phyloP scores from a whole-genome alignment of 768 basidiomycete species.

The Mycena chlorophos region DNA sequence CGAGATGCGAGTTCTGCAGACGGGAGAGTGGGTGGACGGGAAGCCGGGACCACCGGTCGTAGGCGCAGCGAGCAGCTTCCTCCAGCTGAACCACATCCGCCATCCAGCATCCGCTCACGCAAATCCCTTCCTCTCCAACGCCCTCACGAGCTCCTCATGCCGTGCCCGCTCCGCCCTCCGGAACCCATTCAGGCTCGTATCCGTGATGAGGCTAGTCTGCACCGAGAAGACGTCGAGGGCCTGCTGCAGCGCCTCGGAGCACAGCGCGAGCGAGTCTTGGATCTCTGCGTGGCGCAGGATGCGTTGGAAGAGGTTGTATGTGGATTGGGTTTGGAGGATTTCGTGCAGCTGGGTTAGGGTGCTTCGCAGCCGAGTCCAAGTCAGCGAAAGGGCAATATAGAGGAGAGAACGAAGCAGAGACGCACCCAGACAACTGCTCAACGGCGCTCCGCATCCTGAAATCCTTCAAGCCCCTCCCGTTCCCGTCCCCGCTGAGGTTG shows the following conservation, averaged over 20 bases:
- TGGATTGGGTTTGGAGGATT: neutral
- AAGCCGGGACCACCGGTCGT: no score
- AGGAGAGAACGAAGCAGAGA: neutral
- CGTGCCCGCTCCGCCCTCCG: no score
- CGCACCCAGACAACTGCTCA: slow-evolving; percentile 7
- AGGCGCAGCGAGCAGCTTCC: no score
- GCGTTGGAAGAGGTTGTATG: slow-evolving; percentile 5
- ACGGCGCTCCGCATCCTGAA: slow-evolving; percentile 5
- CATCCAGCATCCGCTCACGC: no score
- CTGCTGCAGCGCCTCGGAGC: slow-evolving; percentile 6
- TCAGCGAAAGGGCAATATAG: neutral
- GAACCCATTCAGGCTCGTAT: no score
- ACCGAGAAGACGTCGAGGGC: slow-evolving; percentile 31
- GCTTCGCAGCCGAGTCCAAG: neutral
- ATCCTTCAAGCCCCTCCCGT: neutral
- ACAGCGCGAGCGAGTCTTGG: neutral
- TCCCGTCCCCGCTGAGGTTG: slow-evolving; percentile 16
- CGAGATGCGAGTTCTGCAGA: no score
- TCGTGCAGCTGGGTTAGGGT: slow-evolving; percentile 11
- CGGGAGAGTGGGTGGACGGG: no score
- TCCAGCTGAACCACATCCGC: no score
- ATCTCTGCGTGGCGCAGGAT: slow-evolving; percentile 10
- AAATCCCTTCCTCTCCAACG: no score
- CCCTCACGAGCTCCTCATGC: no score
- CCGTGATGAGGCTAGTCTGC: no score